Evolutionary conservation across 495 filamentous ascomycete species (phyloP), one percentile per base, ranked within the genome.

Genomic region (Daldinia vernicosa): DNA sequence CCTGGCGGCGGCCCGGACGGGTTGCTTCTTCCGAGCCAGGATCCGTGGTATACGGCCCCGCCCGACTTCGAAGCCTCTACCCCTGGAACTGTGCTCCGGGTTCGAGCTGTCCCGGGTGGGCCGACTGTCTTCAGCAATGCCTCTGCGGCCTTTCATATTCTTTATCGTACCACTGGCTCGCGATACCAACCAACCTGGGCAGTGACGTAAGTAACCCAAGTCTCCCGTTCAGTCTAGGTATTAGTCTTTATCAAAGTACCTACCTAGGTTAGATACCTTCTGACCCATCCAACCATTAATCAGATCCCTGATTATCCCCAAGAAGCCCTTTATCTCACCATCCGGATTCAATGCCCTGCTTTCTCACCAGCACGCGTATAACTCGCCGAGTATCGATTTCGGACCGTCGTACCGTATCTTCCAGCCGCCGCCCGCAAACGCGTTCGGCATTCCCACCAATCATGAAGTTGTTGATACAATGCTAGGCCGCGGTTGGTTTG

Each of bases 121-220:
- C 64, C 56, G 14, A 11, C 28, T 40, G 11, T 60, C 26, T 54
- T 54, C 33, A 37, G 22, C 15, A 60, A 60, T 45, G 45, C 64
- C 32, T 39, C 55, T 28, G 47, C 43, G 1, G 64, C 56, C 12
- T 67, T 53, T 28, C 47, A 86, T 52, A 77, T 86, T 37, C 82
- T 87, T 15, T 88, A 81, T 70, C 83, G 84, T 3, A 83, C 81
- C 3, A 86, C 82, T 0, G 75, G 85, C 66, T 71, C 74, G 22
- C 75, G 70, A 24, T 79, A 81, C 45, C 69, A 83, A 8, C 76
- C 85, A 6, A 73, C 80, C 0, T 82, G 79, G 69, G 82, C 80
- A 15, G 84, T 86, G 6, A 82, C 83, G 14, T 85, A 67, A 67
- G 56, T 60, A 27, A 6, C 47, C 47, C 28, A 26, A 45, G n/a